Base-by-base conservation (phyloP, 78 protist species). In the Neovahlkampfia damariscottae region DNA sequence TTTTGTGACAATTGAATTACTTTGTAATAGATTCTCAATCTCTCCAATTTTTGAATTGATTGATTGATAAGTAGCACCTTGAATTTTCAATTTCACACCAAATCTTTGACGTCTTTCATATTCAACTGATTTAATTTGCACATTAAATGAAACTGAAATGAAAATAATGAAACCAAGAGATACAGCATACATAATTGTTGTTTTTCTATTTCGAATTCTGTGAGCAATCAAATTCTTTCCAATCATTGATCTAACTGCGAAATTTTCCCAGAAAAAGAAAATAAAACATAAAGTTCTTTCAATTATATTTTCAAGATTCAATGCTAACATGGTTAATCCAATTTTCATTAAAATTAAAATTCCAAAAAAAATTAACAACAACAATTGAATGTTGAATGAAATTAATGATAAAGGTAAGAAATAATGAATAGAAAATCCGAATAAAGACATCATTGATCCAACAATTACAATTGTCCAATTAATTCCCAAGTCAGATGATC, bases 201-300 rank as follows among this genome's bases (percentile, higher is more conserved):
- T 92, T 84, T 94, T 91, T 40, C 97, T 74, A 71, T 94, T 94
- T 28, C 95, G 58, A n/a, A 30, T 7, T n/a, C 92, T 74, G 73
- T 94, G 97, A 27, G 97, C 90, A 0, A 85, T 79, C 3, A 94
- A 41, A 41, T 94, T 94, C 82, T 89, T 92, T 37, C 59, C 4
- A 2, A 92, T 72, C 50, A 92, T 6, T 27, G n/a, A 2, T 3
- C 79, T 59, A 36, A 88, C 66, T 5, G 89, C 85, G 19, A 39
- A 1, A 34, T 35, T 72, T 70, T 89, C 89, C 93, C 91, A 88
- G 79, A 82, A 84, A 35, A 91, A 75, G 41, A 87, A 80, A 38
- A 82, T 0, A 7, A 7, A 29, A 10, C 79, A 73, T 0, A 91
- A 66, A 1, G 40, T 8, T 7, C 74, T 10, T 80, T 90, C 92